Evolutionary conservation across 106 monocot species (phyloP).

Genomic region (Dendrobium chrysotoxum): DNA sequence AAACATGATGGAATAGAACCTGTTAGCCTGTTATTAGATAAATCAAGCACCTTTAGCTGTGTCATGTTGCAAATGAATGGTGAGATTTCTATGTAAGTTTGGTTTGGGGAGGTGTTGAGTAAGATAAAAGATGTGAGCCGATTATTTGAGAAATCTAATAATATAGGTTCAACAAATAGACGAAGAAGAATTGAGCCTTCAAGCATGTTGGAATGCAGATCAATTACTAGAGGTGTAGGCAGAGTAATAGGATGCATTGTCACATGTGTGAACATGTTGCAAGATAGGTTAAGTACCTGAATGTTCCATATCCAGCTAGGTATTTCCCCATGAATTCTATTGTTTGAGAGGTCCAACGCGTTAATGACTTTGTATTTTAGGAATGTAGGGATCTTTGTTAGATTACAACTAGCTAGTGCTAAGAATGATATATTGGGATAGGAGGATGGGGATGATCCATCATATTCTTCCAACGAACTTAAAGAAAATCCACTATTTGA

Average conservation of each 20-base stretch:
- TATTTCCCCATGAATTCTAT: conserved; percentile 43
- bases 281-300: conserved; percentile 44
- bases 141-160: too few species aligned
- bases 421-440: conserved; percentile 9
- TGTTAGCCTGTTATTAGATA: too few species aligned
- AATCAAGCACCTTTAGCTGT: too few species aligned
- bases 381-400: conserved; percentile 31
- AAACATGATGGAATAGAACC: conserved; percentile 44
- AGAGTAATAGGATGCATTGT: too few species aligned
- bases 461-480: too few species aligned
- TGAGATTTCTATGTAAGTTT: conserved; percentile 17
- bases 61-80: conserved; percentile 35
- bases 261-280: conserved; percentile 9
- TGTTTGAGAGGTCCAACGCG: too few species aligned
- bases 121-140: too few species aligned
- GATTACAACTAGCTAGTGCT: background rate
- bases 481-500: conserved; percentile 15
- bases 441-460: background rate
- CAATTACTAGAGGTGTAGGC: background rate
- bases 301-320: conserved; percentile 59
- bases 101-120: too few species aligned
- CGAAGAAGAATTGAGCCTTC: conserved; percentile 38
- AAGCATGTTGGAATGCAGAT: conserved; percentile 54
- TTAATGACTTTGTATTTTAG: too few species aligned
- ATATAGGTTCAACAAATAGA: background rate